Conservation (phyloP, 106 monocot species). For the Alisma plantagoaquatica region DNA sequence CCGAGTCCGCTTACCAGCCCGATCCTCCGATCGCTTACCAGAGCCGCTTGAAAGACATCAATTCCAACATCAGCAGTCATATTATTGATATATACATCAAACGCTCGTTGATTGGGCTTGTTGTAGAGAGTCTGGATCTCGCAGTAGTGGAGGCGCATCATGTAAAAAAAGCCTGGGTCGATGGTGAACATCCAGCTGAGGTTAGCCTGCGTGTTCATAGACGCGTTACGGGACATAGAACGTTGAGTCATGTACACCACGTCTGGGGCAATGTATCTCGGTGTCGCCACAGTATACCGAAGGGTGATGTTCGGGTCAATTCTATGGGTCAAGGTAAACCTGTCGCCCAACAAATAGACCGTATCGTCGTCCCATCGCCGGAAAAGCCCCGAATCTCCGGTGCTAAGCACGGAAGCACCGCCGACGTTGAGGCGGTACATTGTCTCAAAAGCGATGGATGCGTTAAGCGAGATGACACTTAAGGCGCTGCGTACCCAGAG, state of each 20-base stretch:
- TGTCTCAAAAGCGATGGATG: slow-evolving; percentile 29
- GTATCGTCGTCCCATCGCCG: slow-evolving; percentile 50
- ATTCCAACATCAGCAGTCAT: slow-evolving; percentile 10
- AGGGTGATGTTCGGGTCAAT: slow-evolving; percentile 46
- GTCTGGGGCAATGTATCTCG: slow-evolving; percentile 37
- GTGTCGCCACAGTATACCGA: slow-evolving; percentile 19
- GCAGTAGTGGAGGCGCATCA: slow-evolving; percentile 58
- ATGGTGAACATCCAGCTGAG: slow-evolving; percentile 54
- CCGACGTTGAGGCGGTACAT: slow-evolving; percentile 63
- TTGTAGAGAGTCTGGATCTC: slow-evolving; percentile 41
- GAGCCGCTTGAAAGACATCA: too few relatives aligned
- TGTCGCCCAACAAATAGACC: slow-evolving; percentile 38
- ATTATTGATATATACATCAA: slow-evolving; percentile 31
- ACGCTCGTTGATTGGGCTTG: slow-evolving; percentile 21
- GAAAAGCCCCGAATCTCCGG: slow-evolving; percentile 26
- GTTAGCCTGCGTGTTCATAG: slow-evolving; percentile 42
- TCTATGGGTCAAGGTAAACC: slow-evolving; percentile 28
- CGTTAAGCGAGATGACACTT: slow-evolving; percentile 11
- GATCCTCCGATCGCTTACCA: too few relatives aligned
- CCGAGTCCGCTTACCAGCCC: slow-evolving; percentile 16
- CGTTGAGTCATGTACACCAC: slow-evolving; percentile 48
- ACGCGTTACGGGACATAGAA: slow-evolving; percentile 42
- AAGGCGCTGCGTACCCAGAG: slow-evolving; percentile 9
- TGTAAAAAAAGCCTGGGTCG: slow-evolving; percentile 50
- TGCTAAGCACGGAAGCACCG: slow-evolving; percentile 27